Conservation (phyloP, 2,329 filamentous ascomycete genomes). For the Falciphora oryzae region DNA sequence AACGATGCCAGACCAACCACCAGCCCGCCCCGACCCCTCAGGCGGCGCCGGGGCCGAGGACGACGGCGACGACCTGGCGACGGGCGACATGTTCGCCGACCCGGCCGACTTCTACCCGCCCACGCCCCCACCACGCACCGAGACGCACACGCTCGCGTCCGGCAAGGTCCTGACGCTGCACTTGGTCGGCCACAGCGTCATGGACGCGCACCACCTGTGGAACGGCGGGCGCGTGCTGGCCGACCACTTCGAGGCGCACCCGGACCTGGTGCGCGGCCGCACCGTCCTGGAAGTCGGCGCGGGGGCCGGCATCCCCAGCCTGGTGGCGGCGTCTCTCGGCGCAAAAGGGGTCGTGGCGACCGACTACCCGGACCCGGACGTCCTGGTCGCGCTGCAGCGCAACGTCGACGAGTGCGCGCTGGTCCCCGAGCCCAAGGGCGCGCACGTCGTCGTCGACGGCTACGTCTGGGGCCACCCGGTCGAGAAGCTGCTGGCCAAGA, state of each 20-base stretch:
- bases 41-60: slow-evolving; percentile 20
- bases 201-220: slow-evolving; percentile 89
- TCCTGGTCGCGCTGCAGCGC: slow-evolving; percentile 72
- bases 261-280: slow-evolving; percentile 56
- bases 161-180: slow-evolving; percentile 52
- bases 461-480: slow-evolving; percentile 78
- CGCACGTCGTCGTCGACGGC: slow-evolving; percentile 49
- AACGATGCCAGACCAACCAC: background rate
- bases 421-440: background rate
- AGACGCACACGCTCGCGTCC: slow-evolving; percentile 63
- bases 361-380: slow-evolving; percentile 79
- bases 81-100: slow-evolving; percentile 65
- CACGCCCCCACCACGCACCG: slow-evolving; percentile 67
- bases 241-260: slow-evolving; percentile 67
- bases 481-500: slow-evolving; percentile 48
- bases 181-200: slow-evolving; percentile 72
- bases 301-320: slow-evolving; percentile 75
- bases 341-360: slow-evolving; percentile 71
- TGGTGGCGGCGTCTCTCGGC: slow-evolving; percentile 69
- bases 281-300: slow-evolving; percentile 87
- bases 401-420: slow-evolving; percentile 63
- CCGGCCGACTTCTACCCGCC: slow-evolving; percentile 76
- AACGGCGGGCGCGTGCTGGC: slow-evolving; percentile 78
- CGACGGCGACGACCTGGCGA: slow-evolving; percentile 29
- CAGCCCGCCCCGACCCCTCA: background rate